Conservation (phyloP, 352 stramenopile genomes). For the Aphanomyces astaci region DNA sequence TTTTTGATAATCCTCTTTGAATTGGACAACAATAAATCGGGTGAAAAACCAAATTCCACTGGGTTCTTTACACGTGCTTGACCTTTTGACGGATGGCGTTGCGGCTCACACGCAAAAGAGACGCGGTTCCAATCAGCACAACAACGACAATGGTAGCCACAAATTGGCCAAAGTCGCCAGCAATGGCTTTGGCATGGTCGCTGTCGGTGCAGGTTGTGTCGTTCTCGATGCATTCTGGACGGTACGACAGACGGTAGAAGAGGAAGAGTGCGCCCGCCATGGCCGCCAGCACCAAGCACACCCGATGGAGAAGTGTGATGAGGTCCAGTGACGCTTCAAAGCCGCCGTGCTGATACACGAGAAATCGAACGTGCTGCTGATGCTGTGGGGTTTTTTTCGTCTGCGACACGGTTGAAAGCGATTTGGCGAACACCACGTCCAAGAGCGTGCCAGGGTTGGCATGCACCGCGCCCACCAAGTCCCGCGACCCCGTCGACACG, state of each 20-base stretch:
- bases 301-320: constrained; percentile 48
- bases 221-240: constrained; percentile 32
- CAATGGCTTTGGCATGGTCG: constrained; percentile 37
- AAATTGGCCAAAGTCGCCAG: constrained; percentile 45
- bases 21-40: too few species aligned
- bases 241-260: constrained; percentile 38
- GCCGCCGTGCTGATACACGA: constrained; percentile 60
- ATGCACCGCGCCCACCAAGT: constrained; percentile 54
- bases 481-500: constrained; percentile 39
- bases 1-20: too few species aligned
- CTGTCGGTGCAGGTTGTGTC: constrained; percentile 32
- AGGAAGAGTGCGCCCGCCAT: constrained; percentile 58
- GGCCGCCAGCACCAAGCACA: constrained; percentile 44
- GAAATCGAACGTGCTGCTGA: constrained; percentile 38
- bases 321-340: constrained; percentile 53
- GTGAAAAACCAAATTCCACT: too few species aligned
- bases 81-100: constrained; percentile 52
- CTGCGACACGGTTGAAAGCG: too few species aligned
- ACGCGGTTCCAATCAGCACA: constrained; percentile 51
- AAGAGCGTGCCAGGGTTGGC: constrained; percentile 34
- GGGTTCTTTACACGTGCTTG: constrained; percentile 40
- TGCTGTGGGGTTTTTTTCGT: too few species aligned
- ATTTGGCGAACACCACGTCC: constrained; percentile 47
- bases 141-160: constrained; percentile 44
- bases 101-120: constrained; percentile 53